Evolutionary conservation across 1,284 basidiomycete species (phyloP).

Genomic region (Mycena citricolor): DNA sequence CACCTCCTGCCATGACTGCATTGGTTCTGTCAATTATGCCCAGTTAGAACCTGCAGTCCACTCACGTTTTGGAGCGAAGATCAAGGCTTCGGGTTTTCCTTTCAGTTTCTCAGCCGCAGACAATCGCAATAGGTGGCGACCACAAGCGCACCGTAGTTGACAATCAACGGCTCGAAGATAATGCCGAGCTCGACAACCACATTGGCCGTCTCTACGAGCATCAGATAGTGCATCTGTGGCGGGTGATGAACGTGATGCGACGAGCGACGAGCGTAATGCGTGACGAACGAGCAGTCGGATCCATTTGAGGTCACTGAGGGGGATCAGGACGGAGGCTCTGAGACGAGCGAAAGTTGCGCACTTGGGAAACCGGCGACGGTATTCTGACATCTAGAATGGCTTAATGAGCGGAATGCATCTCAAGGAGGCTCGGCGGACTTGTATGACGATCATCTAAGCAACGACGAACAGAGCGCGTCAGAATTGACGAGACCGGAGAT

Average conservation of each 20-base stretch:
- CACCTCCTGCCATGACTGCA: slow-evolving; percentile 11
- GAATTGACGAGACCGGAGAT: slow-evolving; percentile 1
- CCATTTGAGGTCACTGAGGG: slow-evolving; percentile 6
- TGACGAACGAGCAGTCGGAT: slow-evolving; percentile 12
- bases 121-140: slow-evolving; percentile 2
- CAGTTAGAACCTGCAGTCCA: background rate
- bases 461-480: background rate
- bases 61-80: slow-evolving; percentile 7
- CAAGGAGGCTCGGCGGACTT: slow-evolving; percentile 1
- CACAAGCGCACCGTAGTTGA: slow-evolving; percentile 3
- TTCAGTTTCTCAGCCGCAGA: no score
- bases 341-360: slow-evolving; percentile 4
- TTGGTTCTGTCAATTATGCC: slow-evolving; percentile 4
- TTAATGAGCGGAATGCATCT: slow-evolving; percentile 6
- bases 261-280: slow-evolving; percentile 3
- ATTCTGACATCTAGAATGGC: slow-evolving; percentile 12
- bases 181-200: slow-evolving; percentile 5
- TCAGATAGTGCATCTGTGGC: slow-evolving; percentile 5
- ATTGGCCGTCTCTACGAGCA: slow-evolving; percentile 6
- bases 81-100: slow-evolving; percentile 2
- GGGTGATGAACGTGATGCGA: no score
- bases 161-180: slow-evolving; percentile 6
- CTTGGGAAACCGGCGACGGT: slow-evolving; percentile 11
- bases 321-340: background rate
- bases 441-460: slow-evolving; percentile 8